These are phyloP conservation scores for Tetragonia tetragonoides DNA, from an alignment of 148 eudicot genomes.

Conservation along the genomic window DNA sequence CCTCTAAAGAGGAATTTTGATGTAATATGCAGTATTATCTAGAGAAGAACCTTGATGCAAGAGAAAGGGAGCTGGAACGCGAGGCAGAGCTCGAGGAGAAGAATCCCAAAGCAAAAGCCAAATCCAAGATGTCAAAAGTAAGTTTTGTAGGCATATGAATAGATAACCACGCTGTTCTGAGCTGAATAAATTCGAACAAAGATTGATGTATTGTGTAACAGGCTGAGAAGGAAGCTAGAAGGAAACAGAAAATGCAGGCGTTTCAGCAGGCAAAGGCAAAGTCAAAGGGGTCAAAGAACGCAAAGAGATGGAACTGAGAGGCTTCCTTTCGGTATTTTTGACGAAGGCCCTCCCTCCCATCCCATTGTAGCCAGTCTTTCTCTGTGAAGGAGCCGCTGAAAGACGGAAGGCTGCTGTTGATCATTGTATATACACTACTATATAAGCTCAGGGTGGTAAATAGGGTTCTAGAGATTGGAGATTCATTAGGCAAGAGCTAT, in stretches of 20 bases:
- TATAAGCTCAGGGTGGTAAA: background rate
- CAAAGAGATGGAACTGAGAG: constrained; percentile 83
- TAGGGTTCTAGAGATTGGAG: constrained; percentile 4
- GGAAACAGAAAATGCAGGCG: constrained; percentile 83
- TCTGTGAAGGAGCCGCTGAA: background rate
- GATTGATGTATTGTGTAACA: constrained; percentile 23
- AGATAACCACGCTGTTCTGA: background rate
- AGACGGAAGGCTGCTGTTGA: background rate
- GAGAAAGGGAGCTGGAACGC: constrained; percentile 71
- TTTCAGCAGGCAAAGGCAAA: constrained; percentile 92
- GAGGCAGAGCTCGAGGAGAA: constrained; percentile 90
- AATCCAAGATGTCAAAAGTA: constrained; percentile 97
- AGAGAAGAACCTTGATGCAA: constrained; percentile 93
- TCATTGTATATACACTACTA: constrained; percentile 15
- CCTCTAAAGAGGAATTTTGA: background rate
- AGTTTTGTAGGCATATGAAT: background rate
- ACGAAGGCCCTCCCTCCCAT: constrained; percentile 13
- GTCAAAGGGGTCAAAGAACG: constrained; percentile 63
- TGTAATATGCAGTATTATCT: constrained; percentile 63
- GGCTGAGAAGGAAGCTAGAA: constrained; percentile 95
- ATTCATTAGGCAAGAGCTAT: background rate
- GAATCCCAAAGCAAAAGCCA: constrained; percentile 83
- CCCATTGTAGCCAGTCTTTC: background rate
- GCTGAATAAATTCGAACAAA: background rate
- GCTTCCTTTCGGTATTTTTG: constrained; percentile 9